Evolutionary conservation across 306 rosid genomes (phyloP).

Genomic region (Cajanus cajan): DNA sequence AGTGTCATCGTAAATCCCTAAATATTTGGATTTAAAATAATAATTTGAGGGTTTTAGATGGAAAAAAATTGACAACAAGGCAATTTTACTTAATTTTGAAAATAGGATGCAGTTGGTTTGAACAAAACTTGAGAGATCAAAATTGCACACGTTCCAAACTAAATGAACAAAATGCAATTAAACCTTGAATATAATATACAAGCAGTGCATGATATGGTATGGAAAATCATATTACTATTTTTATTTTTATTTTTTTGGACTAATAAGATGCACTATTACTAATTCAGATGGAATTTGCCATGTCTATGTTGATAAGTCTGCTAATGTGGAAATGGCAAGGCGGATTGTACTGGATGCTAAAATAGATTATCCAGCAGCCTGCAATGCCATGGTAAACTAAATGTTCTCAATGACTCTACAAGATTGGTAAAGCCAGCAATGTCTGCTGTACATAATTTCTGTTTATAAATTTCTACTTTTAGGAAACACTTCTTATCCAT

Average conservation of each 20-base stretch:
- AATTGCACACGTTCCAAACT: not conserved
- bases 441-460: conserved; percentile 17
- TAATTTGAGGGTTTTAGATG: not conserved
- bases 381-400: conserved; percentile 92
- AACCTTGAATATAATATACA: not conserved
- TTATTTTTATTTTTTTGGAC: conserved; percentile 6
- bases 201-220: conserved; percentile 17
- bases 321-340: conserved; percentile 78
- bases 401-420: not conserved
- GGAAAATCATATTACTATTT: not conserved
- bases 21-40: not conserved
- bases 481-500: conserved; percentile 99
- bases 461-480: conserved; percentile 30
- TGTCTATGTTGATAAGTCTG: conserved; percentile 91
- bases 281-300: conserved; percentile 96
- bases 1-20: not conserved
- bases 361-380: conserved; percentile 93
- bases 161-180: not conserved
- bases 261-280: conserved; percentile 26
- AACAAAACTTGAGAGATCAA: not conserved
- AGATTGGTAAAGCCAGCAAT: not conserved
- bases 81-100: not conserved
- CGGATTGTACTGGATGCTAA: conserved; percentile 85
- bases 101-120: not conserved
- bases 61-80: not conserved